Base-by-base conservation (phyloP, 768 basidiomycete species). In the Baorangia bicolor region DNA sequence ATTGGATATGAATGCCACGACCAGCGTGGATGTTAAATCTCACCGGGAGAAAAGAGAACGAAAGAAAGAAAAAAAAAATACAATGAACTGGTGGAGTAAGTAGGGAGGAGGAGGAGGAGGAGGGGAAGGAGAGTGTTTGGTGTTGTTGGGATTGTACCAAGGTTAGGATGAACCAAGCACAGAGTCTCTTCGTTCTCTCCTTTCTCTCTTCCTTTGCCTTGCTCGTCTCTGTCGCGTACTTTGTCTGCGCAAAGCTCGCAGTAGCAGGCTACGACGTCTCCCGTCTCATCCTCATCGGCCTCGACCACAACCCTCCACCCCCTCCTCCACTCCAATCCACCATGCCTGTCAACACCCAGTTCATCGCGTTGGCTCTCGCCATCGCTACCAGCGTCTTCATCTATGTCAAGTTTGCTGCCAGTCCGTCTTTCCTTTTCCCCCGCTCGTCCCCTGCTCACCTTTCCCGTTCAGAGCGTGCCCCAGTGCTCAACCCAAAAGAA, bases 401-500 rank as follows among this genome's bases (percentile, higher is more conserved):
- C 61, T 86, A 82, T 66, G 55, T 74, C 64, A 86, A 81, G 65
- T 75, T 85, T 56, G 64, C 62, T 16, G 39, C 77, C 73, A 69
- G 74, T 76, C 28, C 64, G 81, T 79, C 47, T 49, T 52, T 48
- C 33, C 35, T 40, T 9, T 23, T 30, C 23, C 13, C 25, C 10
- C 16, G n/a, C 56, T 31, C 8, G 42, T 42, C 43, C 30, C 30
- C 21, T 12, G 18, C 60, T 55, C 49, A 56, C 43, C 47, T 51
- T 28, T 37, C 42, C 38, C 52, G 23, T 53, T 2, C 67, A 90
- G 88, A 80, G 66, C 78, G 83, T 33, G 86, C 85, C 64, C 86
- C 88, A 21, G 84, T 84, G 7, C 78, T 96, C 52, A 80, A 91
- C 73, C 82, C 93, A 16, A 77, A 78, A 59, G 77, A 78, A 53